Evolutionary conservation across 371 early-diverging fungal genomes (phyloP), one percentile per base, ranked within the genome.

Genomic region (Neoconidiobolus thromboides): DNA sequence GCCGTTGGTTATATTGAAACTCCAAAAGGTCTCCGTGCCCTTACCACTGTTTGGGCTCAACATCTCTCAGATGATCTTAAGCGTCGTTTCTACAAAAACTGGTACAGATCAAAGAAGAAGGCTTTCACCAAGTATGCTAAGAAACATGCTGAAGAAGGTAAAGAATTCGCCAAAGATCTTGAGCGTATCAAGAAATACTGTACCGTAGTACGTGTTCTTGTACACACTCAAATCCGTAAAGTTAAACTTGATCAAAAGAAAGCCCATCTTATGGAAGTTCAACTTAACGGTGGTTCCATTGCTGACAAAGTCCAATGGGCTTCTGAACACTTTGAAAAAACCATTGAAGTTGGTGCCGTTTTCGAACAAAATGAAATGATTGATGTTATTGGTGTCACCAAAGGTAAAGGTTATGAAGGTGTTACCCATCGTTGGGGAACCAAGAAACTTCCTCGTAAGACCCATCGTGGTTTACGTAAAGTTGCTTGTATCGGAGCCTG

Each of bases 401-500:
- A 98, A 85, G 99, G 99, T 86, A 89, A 98, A 76, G 99, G 99
- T 81, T 95, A 89, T 80, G 91, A 92, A 80, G 98, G 99, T 81
- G 96, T 96, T 69, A 95, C 98, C 64, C 89, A 88, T 72, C 95
- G 99, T 87, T 99, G 97, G 97, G 99, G 99, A 71, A 93, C 95
- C 75, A 98, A 94, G 83, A 99, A 96, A 85, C 89, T 98, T 66
- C 99, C 98, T 62, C 86, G 99, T 76, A 99, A 99, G 91, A 97
- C 99, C 54, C 97, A 97, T 80, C 91, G 91, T 78, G 99, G 99
- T 91, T 85, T 94, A 67, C 90, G 99, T 73, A 99, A 99, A 89
- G 98, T 99, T 67, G 99, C 99, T 69, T 99, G 99, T 88, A 99
- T 99, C 73, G 99, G 99, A 76, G 98, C 99, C 64, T 99, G 99